Conservation (phyloP, 2,329 filamentous ascomycete species). For the Parastagonospora avenae region DNA sequence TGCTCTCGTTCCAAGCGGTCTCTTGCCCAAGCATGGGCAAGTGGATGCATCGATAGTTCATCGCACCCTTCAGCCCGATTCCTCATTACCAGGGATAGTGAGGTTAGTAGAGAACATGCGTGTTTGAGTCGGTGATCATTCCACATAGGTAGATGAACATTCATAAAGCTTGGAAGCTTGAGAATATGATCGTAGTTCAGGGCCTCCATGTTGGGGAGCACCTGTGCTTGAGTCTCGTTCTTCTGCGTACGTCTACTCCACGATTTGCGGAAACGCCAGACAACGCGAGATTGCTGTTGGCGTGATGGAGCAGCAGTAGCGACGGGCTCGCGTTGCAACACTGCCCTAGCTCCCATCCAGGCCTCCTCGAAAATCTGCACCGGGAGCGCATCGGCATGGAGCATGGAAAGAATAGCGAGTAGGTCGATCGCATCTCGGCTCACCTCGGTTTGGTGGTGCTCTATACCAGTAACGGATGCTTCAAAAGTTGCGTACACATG, state of each 20-base stretch:
- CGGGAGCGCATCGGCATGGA: slow-evolving; percentile 30
- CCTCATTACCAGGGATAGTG: neutral
- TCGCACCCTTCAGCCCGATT: neutral
- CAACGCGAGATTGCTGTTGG: neutral
- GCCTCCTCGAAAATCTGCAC: slow-evolving; percentile 37
- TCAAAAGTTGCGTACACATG: slow-evolving; percentile 48
- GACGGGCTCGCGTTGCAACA: neutral
- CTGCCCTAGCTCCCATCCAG: slow-evolving; percentile 15
- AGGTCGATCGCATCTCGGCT: slow-evolving; percentile 33
- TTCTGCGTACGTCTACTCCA: too few relatives aligned
- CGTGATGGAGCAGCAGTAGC: neutral
- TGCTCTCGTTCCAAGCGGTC: neutral
- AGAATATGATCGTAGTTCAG: neutral
- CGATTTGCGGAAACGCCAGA: too few relatives aligned
- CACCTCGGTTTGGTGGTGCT: slow-evolving; percentile 10
- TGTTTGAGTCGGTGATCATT: neutral
- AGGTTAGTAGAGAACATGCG: neutral
- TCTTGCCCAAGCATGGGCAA: neutral
- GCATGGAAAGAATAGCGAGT: slow-evolving; percentile 35
- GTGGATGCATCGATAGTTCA: neutral
- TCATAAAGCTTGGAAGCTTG: neutral
- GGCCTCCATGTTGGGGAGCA: neutral
- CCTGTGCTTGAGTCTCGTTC: too few relatives aligned
- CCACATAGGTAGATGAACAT: neutral
- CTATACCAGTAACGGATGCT: slow-evolving; percentile 34